These are phyloP conservation scores for Prunus fruticosa DNA, from an alignment of 306 rosid genomes.

Conservation along the genomic window DNA sequence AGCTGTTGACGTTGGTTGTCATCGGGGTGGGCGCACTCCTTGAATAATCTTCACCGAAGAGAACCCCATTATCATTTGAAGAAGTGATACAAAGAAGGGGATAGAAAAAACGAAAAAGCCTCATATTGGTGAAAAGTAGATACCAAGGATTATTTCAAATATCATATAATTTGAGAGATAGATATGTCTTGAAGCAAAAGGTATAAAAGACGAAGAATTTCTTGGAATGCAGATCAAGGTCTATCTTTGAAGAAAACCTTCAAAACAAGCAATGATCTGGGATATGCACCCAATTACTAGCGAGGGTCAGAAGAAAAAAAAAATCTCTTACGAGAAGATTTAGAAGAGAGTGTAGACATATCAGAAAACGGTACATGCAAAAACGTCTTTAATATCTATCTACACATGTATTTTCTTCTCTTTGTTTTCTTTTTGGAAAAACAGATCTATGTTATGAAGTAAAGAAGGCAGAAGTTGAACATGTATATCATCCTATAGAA, in stretches of 20 bases:
- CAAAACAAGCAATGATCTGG: background rate
- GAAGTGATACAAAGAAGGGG: background rate
- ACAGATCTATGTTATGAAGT: background rate
- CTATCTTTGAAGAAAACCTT: background rate
- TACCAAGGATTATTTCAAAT: background rate
- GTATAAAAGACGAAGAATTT: background rate
- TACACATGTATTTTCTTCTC: background rate
- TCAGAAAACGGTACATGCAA: background rate
- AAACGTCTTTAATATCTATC: background rate
- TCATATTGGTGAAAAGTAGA: background rate
- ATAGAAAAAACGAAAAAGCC: background rate
- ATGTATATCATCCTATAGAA: background rate
- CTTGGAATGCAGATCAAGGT: background rate
- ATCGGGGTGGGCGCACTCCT: constrained; percentile 46
- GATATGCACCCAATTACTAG: background rate
- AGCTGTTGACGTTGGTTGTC: constrained; percentile 41
- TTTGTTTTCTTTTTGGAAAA: background rate
- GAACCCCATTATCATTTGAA: background rate
- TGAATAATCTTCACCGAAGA: constrained; percentile 41
- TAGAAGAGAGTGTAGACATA: background rate
- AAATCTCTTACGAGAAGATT: background rate
- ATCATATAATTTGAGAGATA: background rate
- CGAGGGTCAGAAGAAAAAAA: no score
- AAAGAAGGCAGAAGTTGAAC: background rate
- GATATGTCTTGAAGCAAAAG: background rate